These are phyloP conservation scores for Drechslerella dactyloides DNA, from an alignment of 2,329 filamentous ascomycete genomes.

Conservation along the genomic window DNA sequence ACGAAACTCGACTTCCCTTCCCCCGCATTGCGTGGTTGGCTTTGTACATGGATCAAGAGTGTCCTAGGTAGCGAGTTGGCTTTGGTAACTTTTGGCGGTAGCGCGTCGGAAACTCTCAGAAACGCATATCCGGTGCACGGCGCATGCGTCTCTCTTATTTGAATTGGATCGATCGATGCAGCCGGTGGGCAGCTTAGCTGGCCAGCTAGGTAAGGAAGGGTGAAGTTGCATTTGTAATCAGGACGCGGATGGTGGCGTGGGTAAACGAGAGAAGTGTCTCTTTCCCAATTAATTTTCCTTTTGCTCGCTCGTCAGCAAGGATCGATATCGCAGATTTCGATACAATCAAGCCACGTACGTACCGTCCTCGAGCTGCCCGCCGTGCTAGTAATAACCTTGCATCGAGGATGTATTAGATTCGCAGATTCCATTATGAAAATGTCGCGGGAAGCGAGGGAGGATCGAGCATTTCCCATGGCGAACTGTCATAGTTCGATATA, in stretches of 20 bases:
- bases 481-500: slow-evolving; percentile 6
- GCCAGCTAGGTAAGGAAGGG: too few species aligned
- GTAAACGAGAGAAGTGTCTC: not conserved
- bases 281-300: not conserved
- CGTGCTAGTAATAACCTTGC: not conserved
- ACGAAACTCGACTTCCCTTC: not conserved
- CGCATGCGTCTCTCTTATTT: not conserved
- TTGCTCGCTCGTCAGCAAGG: not conserved
- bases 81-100: not conserved
- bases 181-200: too few species aligned
- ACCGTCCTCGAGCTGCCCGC: not conserved
- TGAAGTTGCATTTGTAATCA: too few species aligned
- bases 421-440: not conserved
- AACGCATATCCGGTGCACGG: too few species aligned
- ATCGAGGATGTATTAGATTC: not conserved
- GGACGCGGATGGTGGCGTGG: not conserved
- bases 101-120: too few species aligned
- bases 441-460: slow-evolving; percentile 1
- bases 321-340: not conserved
- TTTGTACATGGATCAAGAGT: not conserved
- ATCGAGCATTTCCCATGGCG: not conserved
- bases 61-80: not conserved
- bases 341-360: not conserved
- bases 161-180: not conserved
- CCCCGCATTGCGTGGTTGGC: not conserved